A percentile compares a stretch with the other conserved stretches of the same genome.
Conservation (phyloP, 352 stramenopile species). For the Phytophthora ramorum region DNA sequence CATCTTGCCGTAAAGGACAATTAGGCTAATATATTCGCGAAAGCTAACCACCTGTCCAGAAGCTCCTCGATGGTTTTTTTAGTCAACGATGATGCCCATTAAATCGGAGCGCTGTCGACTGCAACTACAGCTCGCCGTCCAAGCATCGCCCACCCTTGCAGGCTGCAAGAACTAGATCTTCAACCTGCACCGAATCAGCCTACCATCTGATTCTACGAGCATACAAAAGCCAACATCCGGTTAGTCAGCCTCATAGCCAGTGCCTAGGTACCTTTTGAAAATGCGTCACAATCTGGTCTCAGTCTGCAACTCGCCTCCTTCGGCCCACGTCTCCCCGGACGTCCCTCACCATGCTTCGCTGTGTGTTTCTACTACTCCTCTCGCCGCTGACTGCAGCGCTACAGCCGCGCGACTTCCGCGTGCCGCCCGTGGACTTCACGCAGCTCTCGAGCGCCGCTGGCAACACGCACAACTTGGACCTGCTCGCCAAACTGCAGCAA, state of each 20-base stretch:
- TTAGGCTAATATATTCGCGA: constrained; percentile 30
- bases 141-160: constrained; percentile 4
- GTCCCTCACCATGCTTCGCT: constrained; percentile 33
- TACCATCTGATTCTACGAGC: constrained; percentile 15
- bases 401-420: constrained; percentile 51
- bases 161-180: constrained; percentile 7
- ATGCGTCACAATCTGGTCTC: constrained; percentile 1
- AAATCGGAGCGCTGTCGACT: background rate
- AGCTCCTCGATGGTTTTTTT: background rate
- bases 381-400: constrained; percentile 19
- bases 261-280: background rate
- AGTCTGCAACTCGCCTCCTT: constrained; percentile 29
- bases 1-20: constrained; percentile 25
- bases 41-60: background rate
- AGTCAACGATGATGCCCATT: background rate
- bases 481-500: constrained; percentile 62
- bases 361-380: constrained; percentile 23
- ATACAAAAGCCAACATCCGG: constrained; percentile 32
- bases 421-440: constrained; percentile 66
- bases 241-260: constrained; percentile 6
- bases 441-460: constrained; percentile 39
- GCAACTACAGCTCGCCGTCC: constrained; percentile 8
- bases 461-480: constrained; percentile 41
- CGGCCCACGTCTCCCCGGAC: constrained; percentile 24
- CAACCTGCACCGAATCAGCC: constrained; percentile 26